Evolutionary conservation across 345 rosid species (phyloP).

Genomic region (Psidium friedrichsthalianum): DNA sequence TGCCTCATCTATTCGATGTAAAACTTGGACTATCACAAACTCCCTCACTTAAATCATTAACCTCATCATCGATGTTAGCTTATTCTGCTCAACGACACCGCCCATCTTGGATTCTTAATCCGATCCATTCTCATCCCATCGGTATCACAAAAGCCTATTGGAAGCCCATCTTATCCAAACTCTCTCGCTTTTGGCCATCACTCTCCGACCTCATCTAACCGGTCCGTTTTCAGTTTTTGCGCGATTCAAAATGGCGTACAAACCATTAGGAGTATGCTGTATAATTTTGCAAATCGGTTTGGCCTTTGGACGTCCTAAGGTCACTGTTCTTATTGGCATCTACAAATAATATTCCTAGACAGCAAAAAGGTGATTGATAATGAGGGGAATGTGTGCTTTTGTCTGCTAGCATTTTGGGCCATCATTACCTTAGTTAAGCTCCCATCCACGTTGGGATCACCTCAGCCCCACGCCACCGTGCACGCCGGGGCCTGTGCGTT

Average conservation of each 20-base stretch:
- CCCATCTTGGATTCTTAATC: background rate
- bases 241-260: background rate
- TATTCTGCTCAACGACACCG: background rate
- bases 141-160: background rate
- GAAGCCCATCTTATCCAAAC: background rate
- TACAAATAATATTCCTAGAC: background rate
- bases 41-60: background rate
- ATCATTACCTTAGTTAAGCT: constrained; percentile 1
- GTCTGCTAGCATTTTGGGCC: background rate
- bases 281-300: background rate
- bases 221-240: too few species aligned
- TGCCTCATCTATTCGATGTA: background rate
- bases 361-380: constrained; percentile 1
- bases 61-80: background rate
- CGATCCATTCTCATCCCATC: background rate
- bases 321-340: background rate
- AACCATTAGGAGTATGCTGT: background rate
- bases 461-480: constrained; percentile 37
- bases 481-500: constrained; percentile 10
- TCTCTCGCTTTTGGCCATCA: background rate
- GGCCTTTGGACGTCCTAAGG: background rate
- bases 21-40: background rate
- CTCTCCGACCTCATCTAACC: background rate
- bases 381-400: background rate
- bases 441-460: constrained; percentile 28